Evolutionary conservation across 2,329 filamentous ascomycete species (phyloP).

Genomic region (Teratosphaeria zuluensis): DNA sequence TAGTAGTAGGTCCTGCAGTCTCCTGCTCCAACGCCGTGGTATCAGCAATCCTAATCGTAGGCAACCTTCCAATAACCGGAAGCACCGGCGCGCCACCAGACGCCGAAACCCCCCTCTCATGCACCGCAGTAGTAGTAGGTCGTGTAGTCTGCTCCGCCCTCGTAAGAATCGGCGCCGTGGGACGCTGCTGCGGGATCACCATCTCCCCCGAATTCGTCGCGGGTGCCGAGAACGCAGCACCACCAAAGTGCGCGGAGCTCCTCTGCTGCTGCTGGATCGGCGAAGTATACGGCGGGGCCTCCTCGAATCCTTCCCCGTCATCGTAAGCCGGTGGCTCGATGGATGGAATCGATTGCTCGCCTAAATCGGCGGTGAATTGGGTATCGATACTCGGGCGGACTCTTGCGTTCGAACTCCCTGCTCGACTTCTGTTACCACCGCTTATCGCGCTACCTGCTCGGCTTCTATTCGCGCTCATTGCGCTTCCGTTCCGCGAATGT

Average conservation of each 20-base stretch:
- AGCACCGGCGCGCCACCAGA: slow-evolving; percentile 17
- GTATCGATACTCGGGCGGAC: slow-evolving; percentile 20
- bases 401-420: slow-evolving; percentile 6
- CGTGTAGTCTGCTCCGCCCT: neutral
- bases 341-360: slow-evolving; percentile 19
- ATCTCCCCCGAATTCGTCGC: no score
- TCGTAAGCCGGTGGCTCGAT: slow-evolving; percentile 28
- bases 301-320: slow-evolving; percentile 28
- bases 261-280: slow-evolving; percentile 23
- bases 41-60: slow-evolving; percentile 35
- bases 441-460: slow-evolving; percentile 11
- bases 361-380: slow-evolving; percentile 16
- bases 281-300: slow-evolving; percentile 41
- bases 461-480: slow-evolving; percentile 14
- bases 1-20: neutral
- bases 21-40: slow-evolving; percentile 24
- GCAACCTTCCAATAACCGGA: slow-evolving; percentile 31
- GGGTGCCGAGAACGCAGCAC: neutral
- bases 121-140: neutral
- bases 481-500: slow-evolving; percentile 23
- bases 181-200: neutral
- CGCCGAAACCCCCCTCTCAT: neutral
- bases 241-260: slow-evolving; percentile 3
- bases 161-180: neutral
- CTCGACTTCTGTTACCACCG: slow-evolving; percentile 18